Conservation (phyloP, 1,139 yeast species). For the Taiozyma onychis region DNA sequence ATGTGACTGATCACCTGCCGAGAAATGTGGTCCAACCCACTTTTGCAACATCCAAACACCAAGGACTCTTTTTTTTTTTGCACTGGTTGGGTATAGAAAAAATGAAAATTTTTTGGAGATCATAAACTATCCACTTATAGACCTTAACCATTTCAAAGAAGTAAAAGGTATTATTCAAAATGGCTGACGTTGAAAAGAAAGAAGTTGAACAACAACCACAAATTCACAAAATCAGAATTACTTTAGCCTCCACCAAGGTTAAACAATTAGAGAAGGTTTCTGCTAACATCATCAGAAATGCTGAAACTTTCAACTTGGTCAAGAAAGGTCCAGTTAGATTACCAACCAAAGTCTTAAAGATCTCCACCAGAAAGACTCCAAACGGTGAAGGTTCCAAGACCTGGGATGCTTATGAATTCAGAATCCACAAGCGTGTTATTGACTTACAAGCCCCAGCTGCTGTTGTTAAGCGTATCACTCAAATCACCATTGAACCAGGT, state of each 20-base stretch:
- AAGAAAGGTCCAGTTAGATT: conserved; percentile 99
- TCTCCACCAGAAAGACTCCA: conserved; percentile 99
- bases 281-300: conserved; percentile 84
- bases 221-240: conserved; percentile 97
- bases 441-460: conserved; percentile 97
- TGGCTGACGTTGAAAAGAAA: conserved; percentile 86
- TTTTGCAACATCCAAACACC: conserved; percentile 19
- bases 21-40: not conserved
- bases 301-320: conserved; percentile 73
- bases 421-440: conserved; percentile 99
- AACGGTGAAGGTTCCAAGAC: conserved; percentile 99
- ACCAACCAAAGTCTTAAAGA: conserved; percentile 98
- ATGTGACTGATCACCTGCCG: not conserved
- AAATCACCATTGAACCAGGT: conserved; percentile 82
- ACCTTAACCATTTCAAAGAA: conserved; percentile 22
- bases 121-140: not conserved
- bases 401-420: conserved; percentile 99
- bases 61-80: conserved; percentile 5
- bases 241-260: conserved; percentile 98
- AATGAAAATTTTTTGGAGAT: conserved; percentile 7
- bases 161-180: conserved; percentile 40
- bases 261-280: conserved; percentile 95
- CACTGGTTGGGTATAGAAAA: conserved; percentile 6
- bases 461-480: conserved; percentile 93
- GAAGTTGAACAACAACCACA: conserved; percentile 79